These are phyloP conservation scores for Umbelopsis sp. DNA, from an alignment of 192 early-diverging fungal species.

Conservation along the genomic window DNA sequence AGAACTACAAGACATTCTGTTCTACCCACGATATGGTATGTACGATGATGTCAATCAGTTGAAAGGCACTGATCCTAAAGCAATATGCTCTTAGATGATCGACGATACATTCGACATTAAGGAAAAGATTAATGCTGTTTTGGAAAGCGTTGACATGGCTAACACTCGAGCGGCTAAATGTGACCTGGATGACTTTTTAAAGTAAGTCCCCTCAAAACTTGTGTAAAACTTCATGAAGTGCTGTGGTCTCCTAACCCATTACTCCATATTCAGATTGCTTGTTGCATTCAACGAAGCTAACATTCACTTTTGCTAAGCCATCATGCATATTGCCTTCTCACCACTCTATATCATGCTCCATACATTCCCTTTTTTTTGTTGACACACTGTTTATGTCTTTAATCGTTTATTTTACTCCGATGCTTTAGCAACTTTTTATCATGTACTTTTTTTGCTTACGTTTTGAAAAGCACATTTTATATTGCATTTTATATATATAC, in stretches of 20 bases:
- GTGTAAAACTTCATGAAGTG: constrained; percentile 3
- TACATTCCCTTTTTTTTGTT: too few species aligned
- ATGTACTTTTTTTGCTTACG: not conserved
- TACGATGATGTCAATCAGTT: not conserved
- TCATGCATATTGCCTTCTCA: not conserved
- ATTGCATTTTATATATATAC: not conserved
- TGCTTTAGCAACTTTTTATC: too few species aligned
- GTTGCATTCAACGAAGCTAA: constrained; percentile 87
- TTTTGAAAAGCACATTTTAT: not conserved
- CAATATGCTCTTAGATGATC: constrained; percentile 51
- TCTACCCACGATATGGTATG: constrained; percentile 74
- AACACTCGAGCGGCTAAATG: constrained; percentile 87
- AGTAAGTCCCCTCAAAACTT: constrained; percentile 47
- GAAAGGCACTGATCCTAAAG: not conserved
- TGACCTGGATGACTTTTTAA: constrained; percentile 94
- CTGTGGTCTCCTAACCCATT: not conserved
- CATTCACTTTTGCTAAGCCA: constrained; percentile 83
- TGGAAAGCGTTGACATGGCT: constrained; percentile 67
- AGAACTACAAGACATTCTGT: constrained; percentile 95
- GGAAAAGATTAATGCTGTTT: constrained; percentile 69
- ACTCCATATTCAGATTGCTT: constrained; percentile 62
- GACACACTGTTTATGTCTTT: not conserved
- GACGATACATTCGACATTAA: constrained; percentile 90
- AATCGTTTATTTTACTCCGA: not conserved
- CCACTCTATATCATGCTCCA: too few species aligned